These are phyloP conservation scores for Lecanicillium sp. DNA, from an alignment of 2,329 filamentous ascomycete species.

Conservation along the genomic window DNA sequence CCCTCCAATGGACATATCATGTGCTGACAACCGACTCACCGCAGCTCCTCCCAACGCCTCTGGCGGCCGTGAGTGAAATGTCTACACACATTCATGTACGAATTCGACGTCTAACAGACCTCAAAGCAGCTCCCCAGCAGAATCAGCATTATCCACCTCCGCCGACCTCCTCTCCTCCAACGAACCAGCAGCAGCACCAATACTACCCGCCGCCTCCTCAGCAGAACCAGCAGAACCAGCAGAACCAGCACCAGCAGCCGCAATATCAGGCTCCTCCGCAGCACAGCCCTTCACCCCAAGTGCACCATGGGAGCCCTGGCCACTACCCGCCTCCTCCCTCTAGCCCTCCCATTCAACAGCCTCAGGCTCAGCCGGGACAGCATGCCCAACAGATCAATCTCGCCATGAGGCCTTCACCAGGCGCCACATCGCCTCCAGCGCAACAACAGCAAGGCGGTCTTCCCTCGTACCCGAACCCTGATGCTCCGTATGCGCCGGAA, in stretches of 20 bases:
- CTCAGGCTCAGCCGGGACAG: slow-evolving; percentile 13
- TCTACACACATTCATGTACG: not conserved
- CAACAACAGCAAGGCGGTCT: slow-evolving; percentile 4
- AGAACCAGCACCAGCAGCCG: slow-evolving; percentile 20
- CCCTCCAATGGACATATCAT: slow-evolving; percentile 12
- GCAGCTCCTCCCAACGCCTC: slow-evolving; percentile 33
- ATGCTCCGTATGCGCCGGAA: not conserved
- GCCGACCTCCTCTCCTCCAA: slow-evolving; percentile 15
- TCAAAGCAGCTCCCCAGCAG: slow-evolving; percentile 6
- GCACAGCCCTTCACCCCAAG: slow-evolving; percentile 22
- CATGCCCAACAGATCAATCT: slow-evolving; percentile 14
- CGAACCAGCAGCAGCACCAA: slow-evolving; percentile 22
- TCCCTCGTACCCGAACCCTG: not conserved
- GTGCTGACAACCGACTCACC: slow-evolving; percentile 12
- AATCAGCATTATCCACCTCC: slow-evolving; percentile 3
- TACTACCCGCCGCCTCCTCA: slow-evolving; percentile 36
- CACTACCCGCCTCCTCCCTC: slow-evolving; percentile 19
- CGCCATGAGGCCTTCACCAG: slow-evolving; percentile 14
- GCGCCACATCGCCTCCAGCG: not conserved
- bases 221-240: slow-evolving; percentile 19
- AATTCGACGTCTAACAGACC: slow-evolving; percentile 3
- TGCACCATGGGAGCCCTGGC: slow-evolving; percentile 15
- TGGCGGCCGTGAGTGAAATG: slow-evolving; percentile 3
- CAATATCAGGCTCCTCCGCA: slow-evolving; percentile 23
- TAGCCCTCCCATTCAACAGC: slow-evolving; percentile 11